Conservation (phyloP, 2,329 filamentous ascomycete species). For the Coleophoma eucalyptorum region DNA sequence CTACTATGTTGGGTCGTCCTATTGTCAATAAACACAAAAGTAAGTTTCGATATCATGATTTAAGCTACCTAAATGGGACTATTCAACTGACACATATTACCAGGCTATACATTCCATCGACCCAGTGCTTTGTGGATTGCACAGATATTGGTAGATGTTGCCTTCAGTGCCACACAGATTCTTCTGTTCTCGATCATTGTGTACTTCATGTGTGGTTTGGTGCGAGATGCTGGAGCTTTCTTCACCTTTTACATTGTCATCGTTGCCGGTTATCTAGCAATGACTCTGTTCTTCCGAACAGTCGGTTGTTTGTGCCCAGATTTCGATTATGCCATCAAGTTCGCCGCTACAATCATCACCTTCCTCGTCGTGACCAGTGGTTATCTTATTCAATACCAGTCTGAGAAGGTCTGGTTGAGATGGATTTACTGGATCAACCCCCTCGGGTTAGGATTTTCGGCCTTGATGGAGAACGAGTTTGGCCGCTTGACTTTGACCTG, state of each 20-base stretch:
- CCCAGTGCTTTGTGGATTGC: conserved; percentile 81
- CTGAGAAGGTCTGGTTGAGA: conserved; percentile 69
- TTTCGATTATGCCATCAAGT: conserved; percentile 83
- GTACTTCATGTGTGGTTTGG: conserved; percentile 73
- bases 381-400: conserved; percentile 78
- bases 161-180: conserved; percentile 68
- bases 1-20: conserved; percentile 70
- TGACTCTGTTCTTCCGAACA: conserved; percentile 76
- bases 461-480: conserved; percentile 88
- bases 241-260: conserved; percentile 74
- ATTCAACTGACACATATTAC: too few relatives aligned
- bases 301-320: conserved; percentile 73
- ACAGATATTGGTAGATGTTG: conserved; percentile 74
- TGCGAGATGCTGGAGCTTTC: conserved; percentile 69
- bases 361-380: conserved; percentile 79
- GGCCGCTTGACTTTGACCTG: conserved; percentile 65
- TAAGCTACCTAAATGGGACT: too few relatives aligned
- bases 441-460: conserved; percentile 69
- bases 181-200: conserved; percentile 70
- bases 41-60: too few relatives aligned
- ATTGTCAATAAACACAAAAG: conserved; percentile 78
- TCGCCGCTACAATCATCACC: conserved; percentile 74
- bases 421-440: conserved; percentile 81
- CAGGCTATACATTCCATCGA: conserved; percentile 74
- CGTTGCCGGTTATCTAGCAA: conserved; percentile 63